Evolutionary conservation across 2,329 filamentous ascomycete genomes (phyloP).

Genomic region (Cladosporium sp.): DNA sequence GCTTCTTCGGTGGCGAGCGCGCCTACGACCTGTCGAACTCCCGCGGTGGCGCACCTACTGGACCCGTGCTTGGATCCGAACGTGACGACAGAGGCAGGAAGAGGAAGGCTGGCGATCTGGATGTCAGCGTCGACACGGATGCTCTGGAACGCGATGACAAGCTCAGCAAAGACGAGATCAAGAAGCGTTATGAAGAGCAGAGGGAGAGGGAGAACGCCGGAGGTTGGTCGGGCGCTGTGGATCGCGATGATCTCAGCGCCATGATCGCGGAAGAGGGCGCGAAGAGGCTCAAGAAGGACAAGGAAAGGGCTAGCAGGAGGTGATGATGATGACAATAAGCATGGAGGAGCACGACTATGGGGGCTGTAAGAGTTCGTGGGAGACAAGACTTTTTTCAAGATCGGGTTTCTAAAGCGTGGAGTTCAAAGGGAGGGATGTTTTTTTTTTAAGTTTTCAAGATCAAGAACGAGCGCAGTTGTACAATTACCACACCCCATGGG

Average conservation of each 20-base stretch:
- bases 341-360: too few relatives aligned
- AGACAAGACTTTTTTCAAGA: slow-evolving; percentile 1
- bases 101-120: slow-evolving; percentile 85
- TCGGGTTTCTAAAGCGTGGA: slow-evolving; percentile 8
- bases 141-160: slow-evolving; percentile 68
- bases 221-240: slow-evolving; percentile 63
- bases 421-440: neutral
- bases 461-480: too few relatives aligned
- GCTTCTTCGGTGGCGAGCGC: slow-evolving; percentile 94
- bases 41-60: slow-evolving; percentile 40
- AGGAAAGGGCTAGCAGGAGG: slow-evolving; percentile 61
- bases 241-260: slow-evolving; percentile 86
- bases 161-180: slow-evolving; percentile 78
- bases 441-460: neutral
- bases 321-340: neutral
- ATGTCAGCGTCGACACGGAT: slow-evolving; percentile 86
- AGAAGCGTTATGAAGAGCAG: slow-evolving; percentile 70
- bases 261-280: slow-evolving; percentile 93
- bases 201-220: slow-evolving; percentile 54
- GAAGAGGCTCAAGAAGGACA: slow-evolving; percentile 84
- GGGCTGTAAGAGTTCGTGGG: neutral
- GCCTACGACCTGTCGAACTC: slow-evolving; percentile 77
- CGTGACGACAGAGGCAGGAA: slow-evolving; percentile 77
- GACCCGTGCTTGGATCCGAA: slow-evolving; percentile 75
- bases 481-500: too few relatives aligned